These are phyloP conservation scores for Lichtheimia ornata DNA, from an alignment of 371 early-diverging fungal species.

Conservation along the genomic window DNA sequence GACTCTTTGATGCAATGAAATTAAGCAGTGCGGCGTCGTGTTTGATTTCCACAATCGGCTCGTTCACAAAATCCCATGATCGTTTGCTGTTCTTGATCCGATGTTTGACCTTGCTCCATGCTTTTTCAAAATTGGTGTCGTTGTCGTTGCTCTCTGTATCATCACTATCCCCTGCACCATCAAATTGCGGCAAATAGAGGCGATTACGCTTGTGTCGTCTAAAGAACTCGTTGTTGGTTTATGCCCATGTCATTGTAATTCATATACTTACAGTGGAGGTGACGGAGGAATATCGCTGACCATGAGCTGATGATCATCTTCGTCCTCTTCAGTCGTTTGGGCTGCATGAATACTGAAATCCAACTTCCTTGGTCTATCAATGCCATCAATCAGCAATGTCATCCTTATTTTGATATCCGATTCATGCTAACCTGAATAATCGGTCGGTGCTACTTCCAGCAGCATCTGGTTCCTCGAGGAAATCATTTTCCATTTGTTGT, in stretches of 20 bases:
- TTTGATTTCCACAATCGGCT: neutral
- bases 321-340: neutral
- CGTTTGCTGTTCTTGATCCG: neutral
- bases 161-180: conserved; percentile 49
- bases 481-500: conserved; percentile 12
- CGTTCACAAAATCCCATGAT: neutral
- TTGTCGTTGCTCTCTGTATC: conserved; percentile 9
- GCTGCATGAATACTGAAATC: conserved; percentile 24
- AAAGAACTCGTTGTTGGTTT: neutral
- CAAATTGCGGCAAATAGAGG: conserved; percentile 42
- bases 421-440: too few species aligned
- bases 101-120: too few species aligned
- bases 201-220: conserved; percentile 7
- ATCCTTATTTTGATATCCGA: too few species aligned
- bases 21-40: neutral
- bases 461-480: conserved; percentile 14
- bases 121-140: neutral
- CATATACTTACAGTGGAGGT: conserved; percentile 3
- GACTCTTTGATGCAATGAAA: neutral
- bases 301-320: conserved; percentile 9
- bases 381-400: neutral
- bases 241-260: neutral
- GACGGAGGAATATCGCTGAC: conserved; percentile 30
- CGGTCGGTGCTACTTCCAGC: neutral
- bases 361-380: conserved; percentile 23